phyloP scores from a whole-genome alignment of 768 basidiomycete species.

The Hypholoma fasciculare region DNA sequence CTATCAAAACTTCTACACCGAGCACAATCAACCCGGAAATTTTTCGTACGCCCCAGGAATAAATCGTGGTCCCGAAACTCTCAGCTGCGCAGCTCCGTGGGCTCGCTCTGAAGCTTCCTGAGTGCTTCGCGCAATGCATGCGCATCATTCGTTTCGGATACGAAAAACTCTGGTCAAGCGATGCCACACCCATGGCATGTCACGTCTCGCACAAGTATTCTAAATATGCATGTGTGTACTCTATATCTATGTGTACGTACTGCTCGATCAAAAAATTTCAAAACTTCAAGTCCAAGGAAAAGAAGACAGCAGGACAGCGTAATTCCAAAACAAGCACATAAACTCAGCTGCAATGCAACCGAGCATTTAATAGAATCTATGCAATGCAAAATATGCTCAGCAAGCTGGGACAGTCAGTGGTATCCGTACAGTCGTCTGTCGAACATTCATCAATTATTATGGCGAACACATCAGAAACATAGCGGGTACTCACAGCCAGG shows the following conservation, averaged over 20 bases:
- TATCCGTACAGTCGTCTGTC: constrained; percentile 75
- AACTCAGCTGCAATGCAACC: constrained; percentile 2
- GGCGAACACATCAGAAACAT: constrained; percentile 1
- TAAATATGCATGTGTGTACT: background rate
- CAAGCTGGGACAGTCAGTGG: constrained; percentile 86
- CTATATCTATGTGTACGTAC: background rate
- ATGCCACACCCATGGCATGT: too few species aligned
- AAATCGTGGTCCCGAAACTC: background rate
- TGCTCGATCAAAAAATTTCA: background rate
- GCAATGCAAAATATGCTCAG: constrained; percentile 3
- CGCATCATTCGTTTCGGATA: too few species aligned
- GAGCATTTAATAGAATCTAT: background rate
- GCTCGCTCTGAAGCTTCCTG: background rate
- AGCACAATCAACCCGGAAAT: background rate
- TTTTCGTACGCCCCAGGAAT: background rate
- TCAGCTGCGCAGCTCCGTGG: constrained; percentile 5
- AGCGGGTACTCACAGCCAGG: constrained; percentile 35
- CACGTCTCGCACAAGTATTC: background rate
- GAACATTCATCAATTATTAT: constrained; percentile 4
- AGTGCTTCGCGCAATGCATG: too few species aligned
- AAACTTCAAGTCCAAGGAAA: background rate
- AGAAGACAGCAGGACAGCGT: background rate
- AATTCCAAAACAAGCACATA: background rate
- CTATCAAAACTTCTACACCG: constrained; percentile 1
- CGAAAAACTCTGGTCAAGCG: too few species aligned